Conservation (phyloP, 2,329 filamentous ascomycete genomes). For the Arachnomyces sp. region DNA sequence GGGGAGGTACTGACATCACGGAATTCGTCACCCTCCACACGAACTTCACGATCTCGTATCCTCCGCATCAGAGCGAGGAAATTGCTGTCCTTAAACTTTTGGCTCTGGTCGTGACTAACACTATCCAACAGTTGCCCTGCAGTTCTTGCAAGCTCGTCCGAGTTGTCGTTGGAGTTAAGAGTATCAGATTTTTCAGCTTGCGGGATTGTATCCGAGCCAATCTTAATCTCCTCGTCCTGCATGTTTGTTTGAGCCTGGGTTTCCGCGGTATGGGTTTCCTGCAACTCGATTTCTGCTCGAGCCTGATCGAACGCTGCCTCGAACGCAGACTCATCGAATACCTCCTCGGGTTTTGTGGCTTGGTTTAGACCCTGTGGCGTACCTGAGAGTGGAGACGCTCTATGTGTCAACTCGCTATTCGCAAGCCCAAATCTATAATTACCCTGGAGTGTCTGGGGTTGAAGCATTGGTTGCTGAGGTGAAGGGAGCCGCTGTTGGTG, state of each 20-base stretch:
- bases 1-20: slow-evolving; percentile 39
- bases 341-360: slow-evolving; percentile 25
- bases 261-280: slow-evolving; percentile 15
- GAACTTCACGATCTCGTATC: slow-evolving; percentile 62
- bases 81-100: slow-evolving; percentile 70
- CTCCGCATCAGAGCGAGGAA: slow-evolving; percentile 71
- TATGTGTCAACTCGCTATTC: no score
- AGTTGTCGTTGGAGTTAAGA: slow-evolving; percentile 32
- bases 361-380: slow-evolving; percentile 16
- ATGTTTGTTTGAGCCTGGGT: slow-evolving; percentile 6
- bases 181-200: slow-evolving; percentile 26
- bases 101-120: slow-evolving; percentile 57
- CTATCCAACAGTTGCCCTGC: slow-evolving; percentile 62
- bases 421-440: no score
- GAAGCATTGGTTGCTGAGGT: slow-evolving; percentile 15
- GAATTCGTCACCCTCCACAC: slow-evolving; percentile 58
- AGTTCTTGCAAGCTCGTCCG: slow-evolving; percentile 62
- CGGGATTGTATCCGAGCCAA: slow-evolving; percentile 37
- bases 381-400: slow-evolving; percentile 5
- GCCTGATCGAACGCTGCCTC: slow-evolving; percentile 38
- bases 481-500: slow-evolving; percentile 26
- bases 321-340: slow-evolving; percentile 39
- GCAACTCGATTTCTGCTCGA: slow-evolving; percentile 28
- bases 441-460: slow-evolving; percentile 19
- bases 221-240: slow-evolving; percentile 23